These are phyloP conservation scores for Globisporangium carolinianum DNA, from an alignment of 352 stramenopile species.

Conservation along the genomic window DNA sequence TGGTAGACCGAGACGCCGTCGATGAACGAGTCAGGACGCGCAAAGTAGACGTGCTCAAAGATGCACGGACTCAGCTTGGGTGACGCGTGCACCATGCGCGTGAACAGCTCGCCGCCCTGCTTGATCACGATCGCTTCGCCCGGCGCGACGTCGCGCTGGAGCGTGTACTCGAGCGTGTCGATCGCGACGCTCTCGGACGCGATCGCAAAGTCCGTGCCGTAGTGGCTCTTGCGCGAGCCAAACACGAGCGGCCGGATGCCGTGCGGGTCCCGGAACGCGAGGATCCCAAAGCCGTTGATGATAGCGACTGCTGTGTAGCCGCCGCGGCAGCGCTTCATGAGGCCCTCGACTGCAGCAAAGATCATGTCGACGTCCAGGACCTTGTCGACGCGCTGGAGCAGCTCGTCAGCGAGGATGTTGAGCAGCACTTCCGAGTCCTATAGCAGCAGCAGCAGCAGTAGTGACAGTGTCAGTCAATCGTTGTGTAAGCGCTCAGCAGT, in stretches of 20 bases:
- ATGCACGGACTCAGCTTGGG: constrained; percentile 93
- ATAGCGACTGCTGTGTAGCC: constrained; percentile 96
- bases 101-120: constrained; percentile 81
- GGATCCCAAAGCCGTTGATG: constrained; percentile 96
- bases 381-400: constrained; percentile 79
- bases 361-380: constrained; percentile 73
- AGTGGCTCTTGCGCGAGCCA: constrained; percentile 77
- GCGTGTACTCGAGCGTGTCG: constrained; percentile 96
- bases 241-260: constrained; percentile 97
- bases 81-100: constrained; percentile 70
- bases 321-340: constrained; percentile 95
- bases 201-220: constrained; percentile 91
- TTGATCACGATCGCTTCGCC: constrained; percentile 97
- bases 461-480: not conserved
- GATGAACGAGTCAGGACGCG: constrained; percentile 98
- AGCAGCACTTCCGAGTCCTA: constrained; percentile 98
- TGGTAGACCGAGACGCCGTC: constrained; percentile 98
- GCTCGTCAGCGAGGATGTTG: constrained; percentile 97
- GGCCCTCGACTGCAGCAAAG: constrained; percentile 85
- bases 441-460: not conserved
- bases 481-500: too few relatives aligned
- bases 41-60: constrained; percentile 99
- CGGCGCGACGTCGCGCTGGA: constrained; percentile 93
- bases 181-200: constrained; percentile 98
- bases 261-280: constrained; percentile 97